Evolutionary conservation across 352 stramenopile genomes (phyloP), one percentile per base, ranked within the genome.

Genomic region (Phytophthora litchii): DNA sequence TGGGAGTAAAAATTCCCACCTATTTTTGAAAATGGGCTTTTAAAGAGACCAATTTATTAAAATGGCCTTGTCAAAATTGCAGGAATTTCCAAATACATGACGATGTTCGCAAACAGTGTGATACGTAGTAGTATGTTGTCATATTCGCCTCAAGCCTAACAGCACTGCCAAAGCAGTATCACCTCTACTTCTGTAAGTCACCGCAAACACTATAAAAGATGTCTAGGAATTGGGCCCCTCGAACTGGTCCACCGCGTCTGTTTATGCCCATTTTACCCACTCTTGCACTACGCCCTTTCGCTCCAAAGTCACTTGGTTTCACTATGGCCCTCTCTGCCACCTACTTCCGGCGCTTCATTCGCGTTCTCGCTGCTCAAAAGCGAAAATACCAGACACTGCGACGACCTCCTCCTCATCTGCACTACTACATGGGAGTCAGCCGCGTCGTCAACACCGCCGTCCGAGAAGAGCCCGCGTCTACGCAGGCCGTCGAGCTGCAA

Each of bases 351-450:
- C 45, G 17, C 34, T 67, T 70, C 55, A 36, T 57, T 67, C 45
- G 56, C 40, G 23, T 52, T 54, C 37, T 12, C 8, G 51, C 56
- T 11, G 14, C 37, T 70, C 45, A 64, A 49, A 69, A 52, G 20
- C 42, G 9, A 65, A 61, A 58, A 65, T 61, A 60, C 64, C 34
- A 49, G 16, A 56, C 27, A 41, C 50, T 55, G 27, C 53, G 56
- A 51, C 47, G 23, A 52, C 32, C 25, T 42, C 21, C 38, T 46
- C 16, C 3, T 41, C 17, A 19, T 31, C 11, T 31, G 27, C 47
- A 35, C 10, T 25, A 25, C 5, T 59, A 53, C 16, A 76, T 76
- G 67, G 67, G 67, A 42, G 58, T 76, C 63, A 70, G 45, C 48
- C 62, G 62, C 48, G 54, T 72, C 45, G 44, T 72, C 43, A 60